phyloP scores from a whole-genome alignment of 2,329 filamentous ascomycete species.

The Epichloe uncinata region DNA sequence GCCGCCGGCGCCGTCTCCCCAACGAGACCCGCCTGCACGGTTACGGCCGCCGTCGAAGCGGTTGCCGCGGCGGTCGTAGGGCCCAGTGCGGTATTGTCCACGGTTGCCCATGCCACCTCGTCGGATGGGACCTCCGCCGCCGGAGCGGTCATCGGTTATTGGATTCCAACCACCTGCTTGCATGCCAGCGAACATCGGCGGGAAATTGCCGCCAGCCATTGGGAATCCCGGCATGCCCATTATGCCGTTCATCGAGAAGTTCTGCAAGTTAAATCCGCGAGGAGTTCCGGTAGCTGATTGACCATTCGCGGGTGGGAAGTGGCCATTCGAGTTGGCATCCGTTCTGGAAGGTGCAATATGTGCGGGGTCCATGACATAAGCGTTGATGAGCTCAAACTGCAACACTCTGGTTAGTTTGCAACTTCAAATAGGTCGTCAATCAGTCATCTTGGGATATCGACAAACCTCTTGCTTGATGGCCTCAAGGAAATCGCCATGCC shows the following conservation, averaged over 20 bases:
- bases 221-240: constrained; percentile 49
- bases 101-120: constrained; percentile 43
- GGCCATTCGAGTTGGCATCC: constrained; percentile 88
- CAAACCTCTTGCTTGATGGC: constrained; percentile 66
- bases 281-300: constrained; percentile 73
- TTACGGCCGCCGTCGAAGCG: constrained; percentile 39
- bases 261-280: constrained; percentile 77
- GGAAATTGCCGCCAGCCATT: constrained; percentile 32
- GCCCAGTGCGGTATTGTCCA: constrained; percentile 51
- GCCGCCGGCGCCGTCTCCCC: constrained; percentile 64
- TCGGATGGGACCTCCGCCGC: constrained; percentile 50
- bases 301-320: constrained; percentile 72
- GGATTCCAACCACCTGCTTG: constrained; percentile 37
- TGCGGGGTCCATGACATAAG: constrained; percentile 85
- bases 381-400: constrained; percentile 80
- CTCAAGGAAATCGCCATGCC: constrained; percentile 79
- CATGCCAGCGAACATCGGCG: constrained; percentile 41
- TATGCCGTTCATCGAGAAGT: constrained; percentile 48
- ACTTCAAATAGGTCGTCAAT: constrained; percentile 30
- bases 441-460: constrained; percentile 30
- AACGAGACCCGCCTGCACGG: constrained; percentile 41
- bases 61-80: constrained; percentile 57
- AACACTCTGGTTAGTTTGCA: constrained; percentile 7
- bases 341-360: constrained; percentile 89
- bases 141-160: constrained; percentile 41